Conservation (phyloP, 208 protist genomes). For the Acanthamoeba triangularis region DNA sequence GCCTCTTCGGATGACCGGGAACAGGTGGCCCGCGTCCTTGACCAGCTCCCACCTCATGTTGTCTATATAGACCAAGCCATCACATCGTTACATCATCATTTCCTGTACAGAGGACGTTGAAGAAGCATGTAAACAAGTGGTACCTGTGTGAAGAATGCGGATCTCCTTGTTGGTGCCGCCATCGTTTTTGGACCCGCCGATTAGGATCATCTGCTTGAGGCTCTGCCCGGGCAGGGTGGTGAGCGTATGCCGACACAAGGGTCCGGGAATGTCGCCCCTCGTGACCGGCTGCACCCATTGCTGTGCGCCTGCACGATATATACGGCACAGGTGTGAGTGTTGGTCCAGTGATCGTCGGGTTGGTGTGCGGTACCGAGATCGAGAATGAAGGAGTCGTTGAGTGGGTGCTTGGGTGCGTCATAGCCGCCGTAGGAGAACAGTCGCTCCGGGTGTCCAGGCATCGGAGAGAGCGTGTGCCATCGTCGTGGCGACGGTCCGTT, state of each 20-base stretch:
- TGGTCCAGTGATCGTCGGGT: background rate
- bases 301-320: background rate
- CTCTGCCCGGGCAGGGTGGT: background rate
- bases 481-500: constrained; percentile 4
- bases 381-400: constrained; percentile 24
- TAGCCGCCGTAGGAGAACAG: constrained; percentile 44
- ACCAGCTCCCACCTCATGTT: constrained; percentile 53
- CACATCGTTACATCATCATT: background rate
- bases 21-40: constrained; percentile 43
- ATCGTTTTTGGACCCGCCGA: constrained; percentile 50
- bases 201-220: constrained; percentile 48
- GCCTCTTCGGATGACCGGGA: constrained; percentile 42
- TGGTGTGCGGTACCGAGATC: background rate
- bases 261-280: background rate
- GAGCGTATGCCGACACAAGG: constrained; percentile 42
- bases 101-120: too few relatives aligned
- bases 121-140: too few relatives aligned
- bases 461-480: constrained; percentile 47
- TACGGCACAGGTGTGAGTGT: background rate
- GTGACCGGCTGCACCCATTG: background rate
- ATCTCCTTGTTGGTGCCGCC: constrained; percentile 3
- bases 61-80: background rate
- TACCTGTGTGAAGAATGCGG: constrained; percentile 54
- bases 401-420: constrained; percentile 18
- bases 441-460: background rate